These are phyloP conservation scores for Xanthoconium purpureum DNA, from an alignment of 768 basidiomycete species.

Conservation along the genomic window DNA sequence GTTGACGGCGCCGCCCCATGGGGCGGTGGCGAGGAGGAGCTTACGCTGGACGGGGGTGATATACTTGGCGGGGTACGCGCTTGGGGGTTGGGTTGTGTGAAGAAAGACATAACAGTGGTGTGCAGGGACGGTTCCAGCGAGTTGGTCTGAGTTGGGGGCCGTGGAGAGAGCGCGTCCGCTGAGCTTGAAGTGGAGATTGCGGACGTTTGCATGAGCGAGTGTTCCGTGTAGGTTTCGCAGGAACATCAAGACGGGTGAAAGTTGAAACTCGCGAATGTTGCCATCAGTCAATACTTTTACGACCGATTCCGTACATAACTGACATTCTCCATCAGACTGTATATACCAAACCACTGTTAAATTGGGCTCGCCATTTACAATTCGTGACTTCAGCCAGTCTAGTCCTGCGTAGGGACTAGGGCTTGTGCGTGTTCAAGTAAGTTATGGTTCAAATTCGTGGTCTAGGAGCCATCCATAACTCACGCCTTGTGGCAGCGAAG, in stretches of 20 bases:
- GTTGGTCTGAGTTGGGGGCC: conserved; percentile 25
- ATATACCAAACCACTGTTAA: too few relatives aligned
- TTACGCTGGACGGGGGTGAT: conserved; percentile 49
- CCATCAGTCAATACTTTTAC: too few relatives aligned
- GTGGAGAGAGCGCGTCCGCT: conserved; percentile 8
- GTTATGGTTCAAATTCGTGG: too few relatives aligned
- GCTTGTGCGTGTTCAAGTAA: too few relatives aligned
- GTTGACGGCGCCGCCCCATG: conserved; percentile 58
- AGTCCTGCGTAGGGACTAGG: too few relatives aligned
- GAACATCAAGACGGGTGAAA: background rate
- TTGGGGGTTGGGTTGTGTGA: conserved; percentile 47
- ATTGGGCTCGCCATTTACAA: too few relatives aligned
- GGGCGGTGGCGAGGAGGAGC: conserved; percentile 41
- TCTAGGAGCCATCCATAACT: too few relatives aligned
- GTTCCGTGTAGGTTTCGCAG: background rate
- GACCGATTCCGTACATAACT: too few relatives aligned
- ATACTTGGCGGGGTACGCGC: conserved; percentile 45
- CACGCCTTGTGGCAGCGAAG: too few relatives aligned
- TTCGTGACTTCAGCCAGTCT: too few relatives aligned
- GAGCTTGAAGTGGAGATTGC: background rate
- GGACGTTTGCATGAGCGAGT: background rate
- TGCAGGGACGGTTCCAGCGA: conserved; percentile 47
- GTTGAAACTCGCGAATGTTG: too few relatives aligned
- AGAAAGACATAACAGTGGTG: conserved; percentile 58
- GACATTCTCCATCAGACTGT: too few relatives aligned